phyloP scores from a whole-genome alignment of 2,329 filamentous ascomycete genomes.

The Aureobasidium uvarum region DNA sequence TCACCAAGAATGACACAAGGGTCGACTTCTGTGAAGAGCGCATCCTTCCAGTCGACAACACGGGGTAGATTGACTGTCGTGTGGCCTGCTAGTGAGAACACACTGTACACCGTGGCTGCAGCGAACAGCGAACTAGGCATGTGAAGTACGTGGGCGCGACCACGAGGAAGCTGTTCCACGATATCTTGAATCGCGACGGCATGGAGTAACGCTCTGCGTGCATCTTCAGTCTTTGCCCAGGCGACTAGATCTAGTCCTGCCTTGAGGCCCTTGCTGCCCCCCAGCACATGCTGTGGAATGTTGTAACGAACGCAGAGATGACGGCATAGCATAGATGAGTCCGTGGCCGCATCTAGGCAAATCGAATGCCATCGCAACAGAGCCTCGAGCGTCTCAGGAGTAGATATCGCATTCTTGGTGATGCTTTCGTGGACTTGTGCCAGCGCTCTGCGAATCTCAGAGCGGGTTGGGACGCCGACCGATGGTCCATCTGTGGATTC shows the following conservation, averaged over 20 bases:
- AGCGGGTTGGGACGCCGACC: conserved; percentile 44
- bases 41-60: conserved; percentile 46
- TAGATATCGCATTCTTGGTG: conserved; percentile 39
- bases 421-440: conserved; percentile 44
- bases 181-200: conserved; percentile 50
- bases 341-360: conserved; percentile 45
- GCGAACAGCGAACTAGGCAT: conserved; percentile 49
- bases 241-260: conserved; percentile 41
- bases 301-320: conserved; percentile 43
- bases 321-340: conserved; percentile 44
- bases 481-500: conserved; percentile 42
- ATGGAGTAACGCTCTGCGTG: conserved; percentile 45
- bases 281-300: conserved; percentile 45
- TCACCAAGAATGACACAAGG: conserved; percentile 31
- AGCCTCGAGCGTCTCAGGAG: conserved; percentile 43
- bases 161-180: conserved; percentile 46
- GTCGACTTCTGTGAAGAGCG: conserved; percentile 38
- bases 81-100: conserved; percentile 43
- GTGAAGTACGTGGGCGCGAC: conserved; percentile 47
- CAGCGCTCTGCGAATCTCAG: conserved; percentile 44
- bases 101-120: conserved; percentile 46
- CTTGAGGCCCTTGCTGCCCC: conserved; percentile 34
- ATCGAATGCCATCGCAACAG: conserved; percentile 49
- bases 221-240: conserved; percentile 44
- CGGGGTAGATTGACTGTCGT: conserved; percentile 43